Evolutionary conservation across 352 stramenopile species (phyloP).

Genomic region (Globisporangium radiosum): DNA sequence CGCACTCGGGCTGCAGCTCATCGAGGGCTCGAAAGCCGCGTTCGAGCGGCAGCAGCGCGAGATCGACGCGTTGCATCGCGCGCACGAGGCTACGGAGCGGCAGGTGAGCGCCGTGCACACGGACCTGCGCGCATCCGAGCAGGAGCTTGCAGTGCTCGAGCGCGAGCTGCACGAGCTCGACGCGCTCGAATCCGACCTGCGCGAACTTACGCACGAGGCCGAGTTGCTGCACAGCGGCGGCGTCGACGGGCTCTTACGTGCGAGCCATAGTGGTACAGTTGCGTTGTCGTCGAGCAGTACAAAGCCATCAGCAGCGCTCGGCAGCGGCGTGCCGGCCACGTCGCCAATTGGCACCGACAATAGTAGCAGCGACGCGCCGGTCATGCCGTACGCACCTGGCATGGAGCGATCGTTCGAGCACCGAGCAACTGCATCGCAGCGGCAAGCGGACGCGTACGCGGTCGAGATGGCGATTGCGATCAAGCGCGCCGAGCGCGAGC

Average conservation of each 20-base stretch:
- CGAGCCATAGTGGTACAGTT: constrained; percentile 8
- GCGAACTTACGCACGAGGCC: constrained; percentile 88
- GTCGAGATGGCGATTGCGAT: constrained; percentile 92
- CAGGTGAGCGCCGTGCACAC: constrained; percentile 88
- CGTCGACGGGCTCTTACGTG: constrained; percentile 42
- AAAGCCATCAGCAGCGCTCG: constrained; percentile 26
- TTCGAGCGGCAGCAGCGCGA: constrained; percentile 91
- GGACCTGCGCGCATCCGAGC: constrained; percentile 87
- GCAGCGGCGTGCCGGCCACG: constrained; percentile 35
- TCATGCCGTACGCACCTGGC: constrained; percentile 35
- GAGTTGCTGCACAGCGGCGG: constrained; percentile 71
- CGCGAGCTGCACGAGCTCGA: constrained; percentile 90
- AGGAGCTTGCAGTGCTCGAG: constrained; percentile 87
- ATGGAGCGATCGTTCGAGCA: constrained; percentile 45
- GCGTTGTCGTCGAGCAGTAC: constrained; percentile 1
- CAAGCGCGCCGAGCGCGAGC: constrained; percentile 88
- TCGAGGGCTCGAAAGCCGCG: constrained; percentile 90
- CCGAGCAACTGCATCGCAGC: constrained; percentile 34
- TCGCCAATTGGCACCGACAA: too few relatives aligned
- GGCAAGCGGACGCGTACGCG: constrained; percentile 81
- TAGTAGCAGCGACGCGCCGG: too few relatives aligned
- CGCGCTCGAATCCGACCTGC: constrained; percentile 86
- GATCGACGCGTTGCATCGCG: constrained; percentile 88
- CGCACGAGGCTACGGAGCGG: constrained; percentile 84
- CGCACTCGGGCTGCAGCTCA: constrained; percentile 85